Conservation (phyloP, 2,329 filamentous ascomycete species). For the Verticillium zaregamsianum region DNA sequence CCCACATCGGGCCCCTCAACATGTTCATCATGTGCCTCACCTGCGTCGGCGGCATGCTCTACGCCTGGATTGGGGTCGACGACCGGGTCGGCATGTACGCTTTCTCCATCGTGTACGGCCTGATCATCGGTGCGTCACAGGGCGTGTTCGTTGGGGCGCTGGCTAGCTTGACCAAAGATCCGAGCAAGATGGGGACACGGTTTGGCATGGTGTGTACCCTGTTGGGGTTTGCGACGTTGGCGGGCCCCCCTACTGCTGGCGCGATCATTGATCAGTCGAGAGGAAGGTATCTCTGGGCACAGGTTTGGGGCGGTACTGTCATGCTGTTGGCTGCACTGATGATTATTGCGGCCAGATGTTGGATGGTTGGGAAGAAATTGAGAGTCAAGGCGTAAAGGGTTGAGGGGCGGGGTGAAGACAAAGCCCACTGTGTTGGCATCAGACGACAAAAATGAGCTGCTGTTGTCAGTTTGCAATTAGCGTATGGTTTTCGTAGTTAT, state of each 20-base stretch:
- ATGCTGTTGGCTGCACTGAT: constrained; percentile 26
- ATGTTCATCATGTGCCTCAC: constrained; percentile 37
- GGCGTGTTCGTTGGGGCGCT: constrained; percentile 33
- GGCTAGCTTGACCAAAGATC: constrained; percentile 36
- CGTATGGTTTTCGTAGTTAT: no score
- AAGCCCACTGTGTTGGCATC: no score
- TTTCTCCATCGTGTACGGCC: constrained; percentile 37
- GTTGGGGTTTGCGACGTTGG: constrained; percentile 33
- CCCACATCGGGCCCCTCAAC: constrained; percentile 49
- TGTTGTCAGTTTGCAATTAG: no score
- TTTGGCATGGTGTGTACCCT: constrained; percentile 40
- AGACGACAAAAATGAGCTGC: no score
- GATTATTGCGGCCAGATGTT: constrained; percentile 22
- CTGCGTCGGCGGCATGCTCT: constrained; percentile 29
- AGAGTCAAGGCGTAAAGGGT: constrained; percentile 24
- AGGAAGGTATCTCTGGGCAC: constrained; percentile 34
- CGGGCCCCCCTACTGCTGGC: constrained; percentile 37
- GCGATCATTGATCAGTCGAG: constrained; percentile 35
- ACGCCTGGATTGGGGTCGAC: constrained; percentile 49
- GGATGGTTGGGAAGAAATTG: constrained; percentile 27
- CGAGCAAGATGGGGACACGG: constrained; percentile 36
- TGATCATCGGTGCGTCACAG: constrained; percentile 35
- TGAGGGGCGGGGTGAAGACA: no score
- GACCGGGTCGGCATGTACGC: constrained; percentile 31
- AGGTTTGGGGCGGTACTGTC: constrained; percentile 38